Conservation (phyloP, 805 yeast species). For the Candida suzukii region DNA sequence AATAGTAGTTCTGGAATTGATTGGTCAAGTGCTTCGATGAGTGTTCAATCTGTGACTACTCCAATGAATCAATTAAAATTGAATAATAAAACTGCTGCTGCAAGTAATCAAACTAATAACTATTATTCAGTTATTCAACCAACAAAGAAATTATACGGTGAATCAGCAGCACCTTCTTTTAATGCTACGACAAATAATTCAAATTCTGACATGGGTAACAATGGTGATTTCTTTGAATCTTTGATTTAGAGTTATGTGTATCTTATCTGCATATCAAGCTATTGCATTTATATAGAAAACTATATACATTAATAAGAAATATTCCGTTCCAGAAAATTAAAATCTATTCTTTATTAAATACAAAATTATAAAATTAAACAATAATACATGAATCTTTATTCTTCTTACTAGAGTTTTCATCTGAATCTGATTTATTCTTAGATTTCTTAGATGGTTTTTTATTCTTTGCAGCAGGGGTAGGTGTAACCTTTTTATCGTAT, state of each 20-base stretch:
- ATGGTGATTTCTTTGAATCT: conserved; percentile 1
- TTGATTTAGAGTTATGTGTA: too few relatives aligned
- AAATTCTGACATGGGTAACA: not conserved
- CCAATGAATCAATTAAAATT: not conserved
- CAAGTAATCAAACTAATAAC: not conserved
- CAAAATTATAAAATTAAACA: not conserved
- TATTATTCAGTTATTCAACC: conserved; percentile 15
- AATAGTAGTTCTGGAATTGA: not conserved
- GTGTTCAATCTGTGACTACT: not conserved
- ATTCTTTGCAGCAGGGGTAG: not conserved
- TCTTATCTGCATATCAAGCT: too few relatives aligned
- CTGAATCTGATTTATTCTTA: not conserved
- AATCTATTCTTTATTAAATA: too few relatives aligned
- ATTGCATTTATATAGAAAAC: too few relatives aligned
- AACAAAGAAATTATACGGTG: conserved; percentile 10
- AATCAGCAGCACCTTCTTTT: not conserved
- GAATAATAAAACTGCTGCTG: not conserved
- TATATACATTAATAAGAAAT: too few relatives aligned
- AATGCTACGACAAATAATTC: not conserved
- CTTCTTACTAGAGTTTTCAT: not conserved
- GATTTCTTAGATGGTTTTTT: not conserved
- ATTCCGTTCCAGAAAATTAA: too few relatives aligned
- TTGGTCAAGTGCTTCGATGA: not conserved
- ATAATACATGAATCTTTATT: not conserved
- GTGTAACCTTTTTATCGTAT: conserved; percentile 5